Evolutionary conservation across 441 rosid species (phyloP), one percentile per base, ranked within the genome.

Genomic region (Populus hybrid): DNA sequence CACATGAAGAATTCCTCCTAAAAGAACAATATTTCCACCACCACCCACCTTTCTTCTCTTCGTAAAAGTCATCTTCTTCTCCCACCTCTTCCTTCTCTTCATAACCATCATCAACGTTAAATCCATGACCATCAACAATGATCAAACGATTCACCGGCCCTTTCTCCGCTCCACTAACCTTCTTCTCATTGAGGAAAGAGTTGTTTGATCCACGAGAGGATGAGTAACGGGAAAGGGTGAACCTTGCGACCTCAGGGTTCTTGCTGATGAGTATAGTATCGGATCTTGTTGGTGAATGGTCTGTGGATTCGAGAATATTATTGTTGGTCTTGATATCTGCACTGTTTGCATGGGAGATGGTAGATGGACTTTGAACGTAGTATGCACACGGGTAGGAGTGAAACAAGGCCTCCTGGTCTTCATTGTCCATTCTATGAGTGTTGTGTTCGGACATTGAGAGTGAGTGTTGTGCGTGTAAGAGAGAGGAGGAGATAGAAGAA

Each of bases 351-450:
- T 84, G 88, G 68, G 91, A 87, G 57, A 86, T 3, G 40, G 91
- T 86, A 24, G 97, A 87, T 36, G 98, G 98, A 83, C 96, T 94
- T 76, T 92, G 96, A 18, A 92, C 93, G 78, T 85, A 91, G 86
- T 92, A 92, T 2, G 89, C 79, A 61, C 84, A 84, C 46, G 89
- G 87, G 76, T 81, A 85, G 5, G 86, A 28, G 11, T 85, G 85
- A 75, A 83, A 85, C 67, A 83, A 63, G 0, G 85, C 80, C 78
- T 87, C 91, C 70, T 83, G 87, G 34, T 88, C 90, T 67, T 85
- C 90, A 63, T 79, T 81, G 42, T 85, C 87, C 87, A 83, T 78
- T 79, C 69, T 72, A 35, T 63, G 73, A 67, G 38, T 67, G 59
- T 6, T 50, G 38, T 83, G 83, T 14, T 77, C 46, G 50, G 76